Evolutionary conservation across 805 yeast genomes (phyloP).

Genomic region (Starmerella riodocensis): DNA sequence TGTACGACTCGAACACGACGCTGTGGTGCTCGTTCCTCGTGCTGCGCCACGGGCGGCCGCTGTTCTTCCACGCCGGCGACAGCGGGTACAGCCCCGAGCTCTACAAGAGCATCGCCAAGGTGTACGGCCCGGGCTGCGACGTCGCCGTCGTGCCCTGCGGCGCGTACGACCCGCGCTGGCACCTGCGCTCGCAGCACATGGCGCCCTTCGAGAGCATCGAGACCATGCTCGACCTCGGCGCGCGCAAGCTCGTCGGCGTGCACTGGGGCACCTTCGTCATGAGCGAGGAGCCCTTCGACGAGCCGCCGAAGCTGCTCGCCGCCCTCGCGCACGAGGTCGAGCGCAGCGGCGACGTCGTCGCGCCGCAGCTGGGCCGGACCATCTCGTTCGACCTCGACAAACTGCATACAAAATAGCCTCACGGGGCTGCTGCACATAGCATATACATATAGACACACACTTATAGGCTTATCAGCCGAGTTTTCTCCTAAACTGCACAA

Average conservation of each 20-base stretch:
- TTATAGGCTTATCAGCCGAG: too few relatives aligned
- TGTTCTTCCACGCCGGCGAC: slow-evolving; percentile 87
- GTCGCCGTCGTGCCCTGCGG: slow-evolving; percentile 83
- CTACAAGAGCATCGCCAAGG: slow-evolving; percentile 50
- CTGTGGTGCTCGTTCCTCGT: slow-evolving; percentile 84
- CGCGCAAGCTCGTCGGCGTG: slow-evolving; percentile 62
- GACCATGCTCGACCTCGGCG: slow-evolving; percentile 50
- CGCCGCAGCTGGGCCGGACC: slow-evolving; percentile 69
- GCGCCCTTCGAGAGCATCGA: slow-evolving; percentile 65
- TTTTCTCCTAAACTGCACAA: too few relatives aligned
- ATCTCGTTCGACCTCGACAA: slow-evolving; percentile 28
- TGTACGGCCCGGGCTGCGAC: slow-evolving; percentile 40
- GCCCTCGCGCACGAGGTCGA: slow-evolving; percentile 34
- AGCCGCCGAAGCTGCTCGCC: slow-evolving; percentile 55
- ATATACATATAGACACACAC: too few relatives aligned
- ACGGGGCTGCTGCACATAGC: too few relatives aligned
- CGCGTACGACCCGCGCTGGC: slow-evolving; percentile 92
- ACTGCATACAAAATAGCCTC: too few relatives aligned
- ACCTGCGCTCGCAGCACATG: slow-evolving; percentile 77
- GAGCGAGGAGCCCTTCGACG: slow-evolving; percentile 76
- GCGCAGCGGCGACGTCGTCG: slow-evolving; percentile 34
- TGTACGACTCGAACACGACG: slow-evolving; percentile 67
- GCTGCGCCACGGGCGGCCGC: slow-evolving; percentile 50
- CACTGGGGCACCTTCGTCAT: slow-evolving; percentile 95
- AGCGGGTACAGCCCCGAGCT: slow-evolving; percentile 76